These are phyloP conservation scores for Aspergillus quadrilineatus DNA, from an alignment of 2,329 filamentous ascomycete species.

Conservation along the genomic window DNA sequence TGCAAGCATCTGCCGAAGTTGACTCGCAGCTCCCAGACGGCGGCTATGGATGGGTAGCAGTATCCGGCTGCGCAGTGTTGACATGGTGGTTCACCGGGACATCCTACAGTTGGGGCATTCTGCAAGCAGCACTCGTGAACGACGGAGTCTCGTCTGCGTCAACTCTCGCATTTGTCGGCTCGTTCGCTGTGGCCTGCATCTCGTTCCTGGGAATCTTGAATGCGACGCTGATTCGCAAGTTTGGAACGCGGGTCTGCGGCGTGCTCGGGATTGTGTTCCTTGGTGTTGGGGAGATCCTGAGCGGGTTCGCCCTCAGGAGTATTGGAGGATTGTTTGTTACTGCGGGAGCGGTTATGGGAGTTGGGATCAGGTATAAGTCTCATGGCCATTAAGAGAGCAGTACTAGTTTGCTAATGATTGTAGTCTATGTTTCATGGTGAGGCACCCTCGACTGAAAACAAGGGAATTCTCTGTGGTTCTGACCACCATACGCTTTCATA, in stretches of 20 bases:
- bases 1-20: constrained; percentile 47
- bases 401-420: background rate
- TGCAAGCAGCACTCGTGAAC: constrained; percentile 58
- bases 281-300: constrained; percentile 50
- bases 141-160: constrained; percentile 49
- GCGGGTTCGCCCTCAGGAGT: constrained; percentile 48
- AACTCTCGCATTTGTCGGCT: constrained; percentile 60
- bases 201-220: constrained; percentile 55
- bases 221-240: constrained; percentile 49
- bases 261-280: constrained; percentile 52
- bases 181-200: constrained; percentile 52
- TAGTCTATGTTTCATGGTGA: constrained; percentile 45
- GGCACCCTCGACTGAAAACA: background rate
- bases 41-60: constrained; percentile 42
- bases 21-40: constrained; percentile 43
- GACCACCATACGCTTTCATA: background rate
- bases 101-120: constrained; percentile 60
- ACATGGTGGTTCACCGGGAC: constrained; percentile 60
- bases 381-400: background rate
- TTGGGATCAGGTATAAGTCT: constrained; percentile 41
- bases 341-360: constrained; percentile 48
- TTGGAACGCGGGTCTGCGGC: constrained; percentile 53
- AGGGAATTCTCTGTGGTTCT: background rate
- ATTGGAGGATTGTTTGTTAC: constrained; percentile 51
- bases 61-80: constrained; percentile 51